Conservation (phyloP, 306 rosid genomes). For the Rosa rugosa region DNA sequence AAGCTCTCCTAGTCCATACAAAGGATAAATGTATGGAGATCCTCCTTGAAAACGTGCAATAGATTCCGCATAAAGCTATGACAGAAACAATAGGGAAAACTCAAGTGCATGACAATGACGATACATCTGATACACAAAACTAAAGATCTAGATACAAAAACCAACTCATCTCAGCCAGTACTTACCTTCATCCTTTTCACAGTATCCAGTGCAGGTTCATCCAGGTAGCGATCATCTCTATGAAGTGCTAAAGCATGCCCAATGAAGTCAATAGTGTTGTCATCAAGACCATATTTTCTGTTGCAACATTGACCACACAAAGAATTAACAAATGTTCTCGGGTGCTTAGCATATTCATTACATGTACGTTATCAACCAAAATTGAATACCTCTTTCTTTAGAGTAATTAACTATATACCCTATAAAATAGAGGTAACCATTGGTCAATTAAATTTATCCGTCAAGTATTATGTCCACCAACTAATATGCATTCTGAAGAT, state of each 20-base stretch:
- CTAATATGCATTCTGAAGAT: not conserved
- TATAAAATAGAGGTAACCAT: not conserved
- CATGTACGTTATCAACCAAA: not conserved
- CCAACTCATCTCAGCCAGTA: conserved; percentile 8
- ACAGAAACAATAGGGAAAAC: conserved; percentile 14
- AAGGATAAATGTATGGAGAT: conserved; percentile 94
- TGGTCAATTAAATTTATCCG: not conserved
- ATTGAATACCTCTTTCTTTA: not conserved
- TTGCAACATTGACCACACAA: conserved; percentile 32
- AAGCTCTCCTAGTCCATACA: conserved; percentile 98
- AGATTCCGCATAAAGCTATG: conserved; percentile 89
- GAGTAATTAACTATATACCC: not conserved
- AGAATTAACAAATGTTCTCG: conserved; percentile 12
- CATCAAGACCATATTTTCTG: conserved; percentile 96
- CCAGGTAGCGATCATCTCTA: conserved; percentile 82
- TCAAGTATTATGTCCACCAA: not conserved
- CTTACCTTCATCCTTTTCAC: conserved; percentile 94
- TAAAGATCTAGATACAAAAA: conserved; percentile 6
- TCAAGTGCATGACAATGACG: conserved; percentile 19
- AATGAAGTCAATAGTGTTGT: conserved; percentile 86
- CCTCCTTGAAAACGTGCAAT: conserved; percentile 98
- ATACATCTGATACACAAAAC: conserved; percentile 20
- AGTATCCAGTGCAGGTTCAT: conserved; percentile 91
- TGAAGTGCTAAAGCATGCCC: conserved; percentile 99
- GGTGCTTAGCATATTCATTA: conserved; percentile 17